These are phyloP conservation scores for Marchantia polymorpha DNA, from an alignment of 225 moss, liverwort and hornwort species.

Conservation along the genomic window DNA sequence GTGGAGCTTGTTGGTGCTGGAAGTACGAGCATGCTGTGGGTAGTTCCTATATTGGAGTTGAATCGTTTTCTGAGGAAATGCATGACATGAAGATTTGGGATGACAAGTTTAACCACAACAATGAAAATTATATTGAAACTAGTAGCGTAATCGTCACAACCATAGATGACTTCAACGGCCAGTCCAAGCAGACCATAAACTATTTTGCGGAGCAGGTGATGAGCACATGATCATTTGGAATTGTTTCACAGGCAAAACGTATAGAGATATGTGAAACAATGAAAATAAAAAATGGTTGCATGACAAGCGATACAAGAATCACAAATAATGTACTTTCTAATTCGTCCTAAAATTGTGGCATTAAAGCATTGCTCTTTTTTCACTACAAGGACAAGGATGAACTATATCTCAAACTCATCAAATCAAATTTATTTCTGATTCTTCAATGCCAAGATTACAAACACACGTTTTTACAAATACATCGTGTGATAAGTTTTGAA, in stretches of 20 bases:
- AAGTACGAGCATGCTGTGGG: slow-evolving; percentile 53
- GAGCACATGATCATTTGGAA: slow-evolving; percentile 94
- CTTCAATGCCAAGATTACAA: too few species aligned
- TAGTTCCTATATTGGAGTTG: slow-evolving; percentile 49
- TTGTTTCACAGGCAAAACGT: slow-evolving; percentile 95
- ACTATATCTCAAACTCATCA: slow-evolving; percentile 55
- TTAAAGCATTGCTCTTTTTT: slow-evolving; percentile 99
- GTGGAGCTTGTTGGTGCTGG: slow-evolving; percentile 50
- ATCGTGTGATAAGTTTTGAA: too few species aligned
- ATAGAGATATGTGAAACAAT: slow-evolving; percentile 96
- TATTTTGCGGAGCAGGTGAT: too few species aligned
- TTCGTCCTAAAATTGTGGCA: slow-evolving; percentile 92
- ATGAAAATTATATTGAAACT: slow-evolving; percentile 85
- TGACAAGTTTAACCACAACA: slow-evolving; percentile 50
- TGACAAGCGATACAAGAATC: slow-evolving; percentile 94
- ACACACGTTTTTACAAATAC: too few species aligned
- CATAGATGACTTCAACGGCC: slow-evolving; percentile 96
- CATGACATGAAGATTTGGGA: slow-evolving; percentile 59
- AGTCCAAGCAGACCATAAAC: slow-evolving; percentile 98
- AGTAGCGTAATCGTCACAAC: slow-evolving; percentile 97
- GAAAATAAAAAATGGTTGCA: slow-evolving; percentile 94
- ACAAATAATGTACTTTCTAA: slow-evolving; percentile 92
- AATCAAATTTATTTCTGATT: too few species aligned
- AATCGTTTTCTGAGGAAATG: slow-evolving; percentile 52
- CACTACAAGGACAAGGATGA: slow-evolving; percentile 75